These are phyloP conservation scores for Xylariales sp. DNA, from an alignment of 2,329 filamentous ascomycete species.

Conservation along the genomic window DNA sequence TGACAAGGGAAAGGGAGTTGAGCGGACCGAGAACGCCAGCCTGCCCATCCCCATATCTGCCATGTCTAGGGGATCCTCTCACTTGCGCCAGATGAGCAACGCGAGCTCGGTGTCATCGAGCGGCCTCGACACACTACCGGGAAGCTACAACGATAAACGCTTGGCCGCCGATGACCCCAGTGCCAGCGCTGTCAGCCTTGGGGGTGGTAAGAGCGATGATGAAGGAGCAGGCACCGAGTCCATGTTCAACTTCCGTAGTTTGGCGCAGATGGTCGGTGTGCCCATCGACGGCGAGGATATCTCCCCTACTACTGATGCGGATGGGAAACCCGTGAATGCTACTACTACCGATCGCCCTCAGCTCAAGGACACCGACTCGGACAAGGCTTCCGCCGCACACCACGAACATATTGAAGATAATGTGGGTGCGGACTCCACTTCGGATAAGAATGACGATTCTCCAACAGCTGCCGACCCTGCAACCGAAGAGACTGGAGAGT, in stretches of 20 bases:
- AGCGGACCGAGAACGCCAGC: slow-evolving; percentile 41
- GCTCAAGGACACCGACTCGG: slow-evolving; percentile 24
- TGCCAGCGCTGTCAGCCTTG: slow-evolving; percentile 50
- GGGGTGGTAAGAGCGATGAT: slow-evolving; percentile 40
- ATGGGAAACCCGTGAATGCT: too few relatives aligned
- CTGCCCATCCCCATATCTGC: slow-evolving; percentile 40
- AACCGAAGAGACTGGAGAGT: neutral
- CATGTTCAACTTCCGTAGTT: slow-evolving; percentile 86
- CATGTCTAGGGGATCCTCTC: slow-evolving; percentile 59
- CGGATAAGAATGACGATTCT: neutral
- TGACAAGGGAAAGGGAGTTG: slow-evolving; percentile 67
- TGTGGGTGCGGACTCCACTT: slow-evolving; percentile 9
- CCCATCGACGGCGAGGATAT: slow-evolving; percentile 43
- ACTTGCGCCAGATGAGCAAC: slow-evolving; percentile 79
- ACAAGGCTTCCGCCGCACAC: slow-evolving; percentile 18
- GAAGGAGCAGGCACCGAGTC: slow-evolving; percentile 61
- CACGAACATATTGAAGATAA: slow-evolving; percentile 29
- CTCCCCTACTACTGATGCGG: slow-evolving; percentile 8
- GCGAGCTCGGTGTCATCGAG: slow-evolving; percentile 82
- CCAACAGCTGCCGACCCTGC: neutral
- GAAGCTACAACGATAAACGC: slow-evolving; percentile 40
- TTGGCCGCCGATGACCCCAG: slow-evolving; percentile 42
- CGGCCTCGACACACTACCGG: slow-evolving; percentile 59
- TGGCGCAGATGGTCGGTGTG: slow-evolving; percentile 78
- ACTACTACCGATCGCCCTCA: too few relatives aligned